Evolutionary conservation across 352 stramenopile genomes (phyloP).

Genomic region (Plasmopara halstedii): DNA sequence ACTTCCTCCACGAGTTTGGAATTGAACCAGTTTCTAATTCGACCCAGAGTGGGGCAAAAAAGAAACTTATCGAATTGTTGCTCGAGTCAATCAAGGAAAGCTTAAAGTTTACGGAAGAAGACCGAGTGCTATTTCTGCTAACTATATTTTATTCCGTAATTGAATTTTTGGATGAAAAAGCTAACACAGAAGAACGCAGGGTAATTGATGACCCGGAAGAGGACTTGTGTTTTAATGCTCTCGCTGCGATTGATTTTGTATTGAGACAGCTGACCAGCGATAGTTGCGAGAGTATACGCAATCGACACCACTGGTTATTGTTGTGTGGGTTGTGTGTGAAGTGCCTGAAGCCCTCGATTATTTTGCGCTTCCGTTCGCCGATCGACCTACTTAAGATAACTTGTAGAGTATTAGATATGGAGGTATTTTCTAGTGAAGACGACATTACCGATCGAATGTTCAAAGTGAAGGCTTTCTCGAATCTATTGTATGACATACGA

Average conservation of each 20-base stretch:
- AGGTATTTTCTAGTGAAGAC: background rate
- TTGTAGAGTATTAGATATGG: conserved; percentile 14
- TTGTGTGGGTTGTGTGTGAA: conserved; percentile 28
- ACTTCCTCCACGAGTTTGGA: conserved; percentile 52
- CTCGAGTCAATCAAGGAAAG: conserved; percentile 32
- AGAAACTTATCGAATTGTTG: conserved; percentile 34
- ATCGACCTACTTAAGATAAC: conserved; percentile 36
- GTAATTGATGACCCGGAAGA: conserved; percentile 17
- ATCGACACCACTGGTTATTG: conserved; percentile 14
- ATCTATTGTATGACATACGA: conserved; percentile 29
- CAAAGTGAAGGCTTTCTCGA: conserved; percentile 23
- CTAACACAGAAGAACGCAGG: conserved; percentile 7
- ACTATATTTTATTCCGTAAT: conserved; percentile 36
- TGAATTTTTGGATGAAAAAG: conserved; percentile 26
- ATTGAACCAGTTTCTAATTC: conserved; percentile 12
- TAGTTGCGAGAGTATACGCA: conserved; percentile 5
- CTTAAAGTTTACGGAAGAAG: conserved; percentile 21
- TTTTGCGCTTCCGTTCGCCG: conserved; percentile 53
- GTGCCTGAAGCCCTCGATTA: conserved; percentile 38
- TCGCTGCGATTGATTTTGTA: conserved; percentile 32
- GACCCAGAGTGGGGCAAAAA: conserved; percentile 3
- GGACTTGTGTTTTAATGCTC: conserved; percentile 24
- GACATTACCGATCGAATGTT: conserved; percentile 7
- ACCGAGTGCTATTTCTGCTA: conserved; percentile 27
- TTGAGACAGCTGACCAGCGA: conserved; percentile 21